Conservation (phyloP, 108 stramenopile genomes). For the Skeletonema costatum region DNA sequence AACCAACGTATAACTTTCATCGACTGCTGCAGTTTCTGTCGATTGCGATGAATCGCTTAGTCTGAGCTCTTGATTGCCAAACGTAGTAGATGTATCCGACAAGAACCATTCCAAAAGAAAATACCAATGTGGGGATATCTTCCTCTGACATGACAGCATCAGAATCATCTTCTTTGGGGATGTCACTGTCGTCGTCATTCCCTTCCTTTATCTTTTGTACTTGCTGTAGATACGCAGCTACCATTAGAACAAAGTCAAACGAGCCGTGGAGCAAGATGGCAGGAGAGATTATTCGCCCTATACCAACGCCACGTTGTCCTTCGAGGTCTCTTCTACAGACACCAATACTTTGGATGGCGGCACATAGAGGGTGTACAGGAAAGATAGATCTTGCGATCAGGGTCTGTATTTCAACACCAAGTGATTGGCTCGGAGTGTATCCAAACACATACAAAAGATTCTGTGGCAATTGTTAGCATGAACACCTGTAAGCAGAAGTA, state of each 20-base stretch:
- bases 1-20: slow-evolving; percentile 31
- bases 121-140: slow-evolving; percentile 36
- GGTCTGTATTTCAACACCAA: slow-evolving; percentile 59
- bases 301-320: slow-evolving; percentile 35
- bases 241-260: slow-evolving; percentile 80
- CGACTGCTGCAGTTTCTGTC: slow-evolving; percentile 23
- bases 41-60: slow-evolving; percentile 29
- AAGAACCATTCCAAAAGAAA: slow-evolving; percentile 38
- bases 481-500: too few species aligned
- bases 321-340: slow-evolving; percentile 82
- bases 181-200: slow-evolving; percentile 23
- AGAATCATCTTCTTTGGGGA: not conserved
- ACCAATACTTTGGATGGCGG: slow-evolving; percentile 83
- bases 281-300: slow-evolving; percentile 69
- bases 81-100: slow-evolving; percentile 40
- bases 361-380: slow-evolving; percentile 85
- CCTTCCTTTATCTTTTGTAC: slow-evolving; percentile 33
- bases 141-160: slow-evolving; percentile 10
- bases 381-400: slow-evolving; percentile 74
- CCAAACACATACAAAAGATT: slow-evolving; percentile 50
- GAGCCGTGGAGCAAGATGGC: slow-evolving; percentile 80
- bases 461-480: not conserved
- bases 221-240: slow-evolving; percentile 63
- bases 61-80: slow-evolving; percentile 38
- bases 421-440: slow-evolving; percentile 32